Evolutionary conservation across 2,329 filamentous ascomycete genomes (phyloP), one percentile per base, ranked within the genome.

Genomic region (Epichloe gansuensis): DNA sequence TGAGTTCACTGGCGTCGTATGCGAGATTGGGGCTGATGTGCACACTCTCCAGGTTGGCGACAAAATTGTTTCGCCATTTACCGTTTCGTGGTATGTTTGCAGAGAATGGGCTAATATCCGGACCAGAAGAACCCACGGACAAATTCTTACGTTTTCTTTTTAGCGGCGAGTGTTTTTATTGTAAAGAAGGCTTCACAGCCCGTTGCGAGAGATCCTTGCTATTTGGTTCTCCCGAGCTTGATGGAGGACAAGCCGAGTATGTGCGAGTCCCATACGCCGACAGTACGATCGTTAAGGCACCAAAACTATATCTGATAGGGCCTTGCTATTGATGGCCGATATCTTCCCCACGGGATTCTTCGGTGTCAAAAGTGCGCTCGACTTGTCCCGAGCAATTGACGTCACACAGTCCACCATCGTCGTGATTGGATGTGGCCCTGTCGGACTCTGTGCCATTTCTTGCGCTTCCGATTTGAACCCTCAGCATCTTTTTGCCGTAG

Each of bases 311-410:
- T 80, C 84, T 21, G 84, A 91, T 59, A 78, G 86, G 57, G 82
- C 82, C 38, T 75, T 94, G 48, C 82, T 94, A 6, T 76, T 95
- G 28, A 95, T 95, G 90, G 89, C 88, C 15, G 90, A 95, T 64
- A 94, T 95, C 61, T 95, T 93, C 68, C 90, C 90, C 1, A 88
- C 84, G 0, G 87, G 91, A 7, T 95, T 82, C 70, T 95, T 91
- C 60, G 90, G 88, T 6, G 87, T 87, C 4, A 76, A 78, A 53
- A 93, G 89, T 62, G 91, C 83, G 6, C 85, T 95, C 66, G 79
- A 80, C 53, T 70, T 83, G 62, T 74, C 84, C 41, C 59, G 61
- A 23, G 58, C 56, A n/a, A 55, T 63, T 5, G 57, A 65, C 25
- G 55, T 69, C n/a, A 62, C 65, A n/a, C 60, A 71, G 13, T 80